Base-by-base conservation (phyloP, 2,329 filamentous ascomycete genomes). In the Botrytis cinerea region DNA sequence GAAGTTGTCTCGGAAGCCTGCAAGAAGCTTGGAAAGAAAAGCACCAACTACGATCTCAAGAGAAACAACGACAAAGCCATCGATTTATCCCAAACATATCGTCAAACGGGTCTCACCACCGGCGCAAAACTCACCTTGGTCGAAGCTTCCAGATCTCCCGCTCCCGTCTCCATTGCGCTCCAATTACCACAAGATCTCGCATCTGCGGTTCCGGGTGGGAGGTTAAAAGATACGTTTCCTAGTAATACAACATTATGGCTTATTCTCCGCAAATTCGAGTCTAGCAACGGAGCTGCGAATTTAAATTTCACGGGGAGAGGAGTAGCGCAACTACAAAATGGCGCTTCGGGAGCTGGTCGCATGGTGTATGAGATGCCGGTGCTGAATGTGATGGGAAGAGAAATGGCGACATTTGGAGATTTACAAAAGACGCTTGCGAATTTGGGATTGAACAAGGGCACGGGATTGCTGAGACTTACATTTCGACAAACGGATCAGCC, bases 121-220 rank as follows among this genome's bases (percentile, higher is more conserved):
- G 96, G 96, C 75, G 95, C 96, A 74, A 97, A 97, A 81, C 89
- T 99, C 74, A 95, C 98, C 81, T 92, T 99, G 68, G 92, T 98
- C 35, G 91, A 93, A 80, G 91, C 92, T 74, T 96, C 95, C 63
- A 93, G 93, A 73, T 96, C 94, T 0, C 92, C 95, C 0, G 91
- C 93, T 2, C 92, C 92, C 66, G 92, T 99, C 73, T 94, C 92
- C 59, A 92, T 99, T 60, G 95, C 93, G n/a, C 85, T 99, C 20
- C 93, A 97, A 80, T 85, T 98, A 43, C 93, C 94, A 5, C 87
- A 91, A 51, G 88, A 90, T 35, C 92, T 96, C 80, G 89, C 87
- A 32, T 85, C 84, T 62, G 85, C 87, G 67, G 86, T 88, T 32
- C 87, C 90, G 2, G 89, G 89, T 76, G 89, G 90, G 38, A 90